phyloP scores from a whole-genome alignment of 805 yeast genomes.

The Metschnikowia kunwiensis region DNA sequence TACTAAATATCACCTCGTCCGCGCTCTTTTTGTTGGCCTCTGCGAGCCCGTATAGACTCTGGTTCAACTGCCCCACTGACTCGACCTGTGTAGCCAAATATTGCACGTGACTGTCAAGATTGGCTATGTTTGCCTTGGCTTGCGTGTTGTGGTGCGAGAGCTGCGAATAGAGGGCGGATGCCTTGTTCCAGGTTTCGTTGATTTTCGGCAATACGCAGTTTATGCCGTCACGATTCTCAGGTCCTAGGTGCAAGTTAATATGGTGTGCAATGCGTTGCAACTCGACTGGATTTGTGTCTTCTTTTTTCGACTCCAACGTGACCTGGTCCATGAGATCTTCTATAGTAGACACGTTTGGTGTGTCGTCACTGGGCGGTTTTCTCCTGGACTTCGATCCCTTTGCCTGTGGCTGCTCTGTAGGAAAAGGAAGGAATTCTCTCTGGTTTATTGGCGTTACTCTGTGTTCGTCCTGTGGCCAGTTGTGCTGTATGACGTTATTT shows the following conservation, averaged over 20 bases:
- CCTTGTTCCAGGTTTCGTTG: slow-evolving; percentile 18
- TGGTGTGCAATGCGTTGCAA: slow-evolving; percentile 14
- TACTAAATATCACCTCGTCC: slow-evolving; percentile 18
- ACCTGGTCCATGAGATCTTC: slow-evolving; percentile 20
- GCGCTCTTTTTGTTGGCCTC: slow-evolving; percentile 22
- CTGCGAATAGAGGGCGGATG: slow-evolving; percentile 31
- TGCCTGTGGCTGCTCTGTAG: no score
- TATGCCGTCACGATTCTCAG: slow-evolving; percentile 12
- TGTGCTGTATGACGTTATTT: slow-evolving; percentile 1
- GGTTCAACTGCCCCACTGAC: slow-evolving; percentile 23
- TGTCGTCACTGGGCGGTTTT: slow-evolving; percentile 2
- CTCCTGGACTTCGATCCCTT: slow-evolving; percentile 3
- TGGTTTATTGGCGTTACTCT: not conserved
- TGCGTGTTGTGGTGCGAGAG: slow-evolving; percentile 34
- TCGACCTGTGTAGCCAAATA: slow-evolving; percentile 28
- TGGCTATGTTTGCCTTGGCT: slow-evolving; percentile 34
- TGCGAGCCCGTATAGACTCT: slow-evolving; percentile 25
- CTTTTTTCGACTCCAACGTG: slow-evolving; percentile 8
- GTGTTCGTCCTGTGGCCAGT: slow-evolving; percentile 2
- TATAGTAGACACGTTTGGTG: slow-evolving; percentile 1
- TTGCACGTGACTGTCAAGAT: slow-evolving; percentile 28
- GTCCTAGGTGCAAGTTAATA: slow-evolving; percentile 18
- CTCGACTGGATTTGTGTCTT: not conserved
- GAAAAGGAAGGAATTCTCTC: no score
- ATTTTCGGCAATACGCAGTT: slow-evolving; percentile 14